Base-by-base conservation (phyloP, 257 asterid genomes). In the Solanum ossicruentum region DNA sequence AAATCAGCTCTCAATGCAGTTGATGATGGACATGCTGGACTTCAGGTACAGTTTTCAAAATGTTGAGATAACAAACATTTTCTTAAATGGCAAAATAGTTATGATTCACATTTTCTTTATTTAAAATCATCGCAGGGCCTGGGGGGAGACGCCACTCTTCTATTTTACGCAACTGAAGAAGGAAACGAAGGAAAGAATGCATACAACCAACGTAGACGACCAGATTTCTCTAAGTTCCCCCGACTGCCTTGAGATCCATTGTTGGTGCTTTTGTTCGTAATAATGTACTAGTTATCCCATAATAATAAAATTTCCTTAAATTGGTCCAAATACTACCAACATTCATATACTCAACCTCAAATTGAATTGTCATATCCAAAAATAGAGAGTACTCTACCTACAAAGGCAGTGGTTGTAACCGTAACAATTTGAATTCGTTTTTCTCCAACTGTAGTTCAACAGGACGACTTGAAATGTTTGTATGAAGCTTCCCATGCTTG, bases 21-120 rank as follows among this genome's bases (percentile, higher is more conserved):
- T 36, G 99, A 96, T 71, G 99, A 96, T 88, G 99, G 98, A 3
- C 97, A 93, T 86, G 89, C 98, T 56, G 99, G 99, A 79, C 98
- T 96, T 86, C 99, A 95, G 99, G 99, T 93, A 89, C 28, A 28
- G 49, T 36, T 28, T 72, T 52, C 58, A 73, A 73, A 47, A 73
- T 73, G 58, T 73, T 73, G 60, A 73, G 67, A 56, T 56, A 12
- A 15, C 57, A 57, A 12, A 66, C 39, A 69, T 26, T 26, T 26
- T 26, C 28, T 26, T 28, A 69, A 23, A 6, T 20, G 39, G 0
- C 84, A 73, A 73, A 43, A 52, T 45, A 21, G 32, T 75, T 39
- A 17, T 28, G 49, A 20, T 26, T 15, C 54, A 45, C 56, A 54
- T 61, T 26, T 75, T 20, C 78, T 5, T 43, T 49, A 18, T 20